These are phyloP conservation scores for Suillus decipiens DNA, from an alignment of 768 basidiomycete genomes.

Conservation along the genomic window DNA sequence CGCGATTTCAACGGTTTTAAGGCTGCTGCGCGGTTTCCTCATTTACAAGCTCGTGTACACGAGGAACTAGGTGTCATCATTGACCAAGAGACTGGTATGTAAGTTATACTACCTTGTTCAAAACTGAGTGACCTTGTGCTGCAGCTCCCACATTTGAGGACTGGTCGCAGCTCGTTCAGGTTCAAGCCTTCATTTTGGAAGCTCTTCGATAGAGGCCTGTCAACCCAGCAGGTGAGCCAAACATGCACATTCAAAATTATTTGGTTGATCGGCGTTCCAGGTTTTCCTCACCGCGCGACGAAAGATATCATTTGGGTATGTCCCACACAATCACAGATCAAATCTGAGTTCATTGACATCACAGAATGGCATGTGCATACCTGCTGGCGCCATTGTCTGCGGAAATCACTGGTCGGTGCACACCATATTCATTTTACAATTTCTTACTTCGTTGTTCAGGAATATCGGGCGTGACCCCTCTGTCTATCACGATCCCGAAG, in stretches of 20 bases:
- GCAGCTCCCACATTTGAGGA: slow-evolving; percentile 43
- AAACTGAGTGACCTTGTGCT: background rate
- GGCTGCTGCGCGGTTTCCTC: slow-evolving; percentile 40
- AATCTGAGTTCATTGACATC: background rate
- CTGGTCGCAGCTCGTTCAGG: slow-evolving; percentile 31
- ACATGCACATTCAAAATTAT: background rate
- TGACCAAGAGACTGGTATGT: slow-evolving; percentile 35
- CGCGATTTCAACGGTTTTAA: slow-evolving; percentile 31
- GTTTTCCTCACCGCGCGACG: slow-evolving; percentile 24
- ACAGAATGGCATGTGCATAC: slow-evolving; percentile 38
- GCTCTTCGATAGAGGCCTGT: slow-evolving; percentile 41
- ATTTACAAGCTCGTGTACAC: slow-evolving; percentile 36
- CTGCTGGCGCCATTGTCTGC: slow-evolving; percentile 35
- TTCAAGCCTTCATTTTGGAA: slow-evolving; percentile 42
- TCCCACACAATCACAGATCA: background rate
- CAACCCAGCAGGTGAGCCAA: slow-evolving; percentile 30
- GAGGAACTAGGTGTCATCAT: slow-evolving; percentile 39
- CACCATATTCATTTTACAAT: background rate
- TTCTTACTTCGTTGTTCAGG: slow-evolving; percentile 22
- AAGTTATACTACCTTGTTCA: background rate
- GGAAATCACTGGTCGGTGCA: slow-evolving; percentile 31
- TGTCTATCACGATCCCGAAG: slow-evolving; percentile 53
- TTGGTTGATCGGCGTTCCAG: slow-evolving; percentile 5
- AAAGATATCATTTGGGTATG: slow-evolving; percentile 31
- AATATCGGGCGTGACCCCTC: slow-evolving; percentile 51